Base-by-base conservation (phyloP, 129 eudicot species). In the Pulicaria dysenterica region DNA sequence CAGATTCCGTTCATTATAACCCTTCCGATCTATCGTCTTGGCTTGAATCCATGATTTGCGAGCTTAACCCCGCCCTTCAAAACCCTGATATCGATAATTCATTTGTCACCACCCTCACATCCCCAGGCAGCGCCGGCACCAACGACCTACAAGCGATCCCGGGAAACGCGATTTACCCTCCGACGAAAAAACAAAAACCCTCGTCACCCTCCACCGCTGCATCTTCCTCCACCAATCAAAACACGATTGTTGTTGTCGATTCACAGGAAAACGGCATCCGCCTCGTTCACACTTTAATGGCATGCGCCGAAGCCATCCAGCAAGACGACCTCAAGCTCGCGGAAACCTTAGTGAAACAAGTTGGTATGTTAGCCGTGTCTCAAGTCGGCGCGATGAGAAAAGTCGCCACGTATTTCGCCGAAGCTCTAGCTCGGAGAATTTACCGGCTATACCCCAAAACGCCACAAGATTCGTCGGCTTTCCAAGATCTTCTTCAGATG, bases 301-400 rank as follows among this genome's bases (percentile, higher is more conserved):
- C 97, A 0, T 89, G 97, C 49, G 97, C 97, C 0, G 91, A 86
- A 81, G 93, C 96, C 11, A 79, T 92, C 0, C 91, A 92, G 2
- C 75, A 81, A 14, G 82, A 78, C 5, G 80, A 89, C 48, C 4
- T 84, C 8, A 76, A 77, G 6, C 40, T 92, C 2, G 97, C 93
- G 0, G 91, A 89, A 56, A 87, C 83, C 3, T 43, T 92, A 49
- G 87, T 92, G 3, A 88, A 86, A 64, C 88, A 86, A 61, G 83
- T 88, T n/a, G 86, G 94, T 0, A 57, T 67, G 1, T 19, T 92
- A 14, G 94, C 96, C 0, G 91, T 70, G 0, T 83, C 89, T 0
- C 97, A 92, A 45, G 78, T 85, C 16, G 97, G 97, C 11, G 90
- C 97, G 3, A 88, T 92, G 96, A 57, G 87, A 5, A 88, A 89